Conservation (phyloP, 768 basidiomycete species). For the Mycena latifolia region DNA sequence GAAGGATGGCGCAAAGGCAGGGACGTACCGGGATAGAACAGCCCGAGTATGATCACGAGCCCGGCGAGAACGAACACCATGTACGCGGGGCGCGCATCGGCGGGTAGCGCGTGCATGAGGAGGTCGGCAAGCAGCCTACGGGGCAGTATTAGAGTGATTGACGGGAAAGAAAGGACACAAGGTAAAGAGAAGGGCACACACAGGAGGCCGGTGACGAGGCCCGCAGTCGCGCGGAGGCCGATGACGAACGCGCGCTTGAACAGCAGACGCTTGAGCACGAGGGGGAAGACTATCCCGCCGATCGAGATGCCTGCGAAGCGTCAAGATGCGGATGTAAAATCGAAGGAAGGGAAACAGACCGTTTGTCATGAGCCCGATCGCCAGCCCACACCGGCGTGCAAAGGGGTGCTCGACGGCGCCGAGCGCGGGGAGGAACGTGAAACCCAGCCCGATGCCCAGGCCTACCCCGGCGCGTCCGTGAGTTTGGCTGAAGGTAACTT, state of each 20-base stretch:
- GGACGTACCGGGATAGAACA: slow-evolving; percentile 24
- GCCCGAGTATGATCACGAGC: slow-evolving; percentile 24
- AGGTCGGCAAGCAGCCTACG: slow-evolving; percentile 24
- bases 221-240: slow-evolving; percentile 27
- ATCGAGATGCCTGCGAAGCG: slow-evolving; percentile 20
- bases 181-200: too few species aligned
- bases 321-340: neutral
- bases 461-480: slow-evolving; percentile 20
- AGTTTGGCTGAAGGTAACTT: slow-evolving; percentile 13
- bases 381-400: slow-evolving; percentile 20
- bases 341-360: neutral
- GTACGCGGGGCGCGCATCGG: too few species aligned
- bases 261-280: slow-evolving; percentile 22
- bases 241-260: slow-evolving; percentile 16
- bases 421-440: slow-evolving; percentile 25
- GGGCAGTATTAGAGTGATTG: too few species aligned
- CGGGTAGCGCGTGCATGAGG: slow-evolving; percentile 24
- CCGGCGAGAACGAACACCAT: slow-evolving; percentile 21
- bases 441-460: slow-evolving; percentile 22
- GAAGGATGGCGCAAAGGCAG: too few species aligned
- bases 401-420: slow-evolving; percentile 17
- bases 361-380: slow-evolving; percentile 21
- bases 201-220: slow-evolving; percentile 21
- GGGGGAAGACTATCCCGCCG: slow-evolving; percentile 27
- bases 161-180: too few species aligned